These are phyloP conservation scores for Chloranthus sessilifolius DNA, from an alignment of 164 flowering plant species.

Conservation along the genomic window DNA sequence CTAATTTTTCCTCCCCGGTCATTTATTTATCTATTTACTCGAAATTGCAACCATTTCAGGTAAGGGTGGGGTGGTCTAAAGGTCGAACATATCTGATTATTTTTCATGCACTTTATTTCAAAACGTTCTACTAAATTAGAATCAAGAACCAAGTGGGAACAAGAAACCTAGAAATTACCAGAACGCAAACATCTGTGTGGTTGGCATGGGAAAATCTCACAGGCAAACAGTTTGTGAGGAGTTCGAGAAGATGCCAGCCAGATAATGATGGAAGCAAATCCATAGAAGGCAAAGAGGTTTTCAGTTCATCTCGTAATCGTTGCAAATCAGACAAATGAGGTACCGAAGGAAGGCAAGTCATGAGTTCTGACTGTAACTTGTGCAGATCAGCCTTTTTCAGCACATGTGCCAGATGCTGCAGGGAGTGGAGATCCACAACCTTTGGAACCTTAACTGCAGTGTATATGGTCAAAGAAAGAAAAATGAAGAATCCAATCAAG, in stretches of 20 bases:
- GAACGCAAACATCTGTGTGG: slow-evolving; percentile 64
- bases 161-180: slow-evolving; percentile 42
- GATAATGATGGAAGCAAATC: slow-evolving; percentile 53
- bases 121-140: no score
- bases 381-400: slow-evolving; percentile 62
- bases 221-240: slow-evolving; percentile 75
- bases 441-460: slow-evolving; percentile 79
- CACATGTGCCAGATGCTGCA: slow-evolving; percentile 61
- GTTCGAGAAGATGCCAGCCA: slow-evolving; percentile 58
- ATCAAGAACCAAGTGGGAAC: no score
- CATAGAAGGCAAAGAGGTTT: slow-evolving; percentile 47
- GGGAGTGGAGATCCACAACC: slow-evolving; percentile 63
- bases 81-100: no score
- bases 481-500: slow-evolving; percentile 92
- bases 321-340: slow-evolving; percentile 70
- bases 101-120: no score
- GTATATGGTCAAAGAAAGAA: slow-evolving; percentile 84
- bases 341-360: slow-evolving; percentile 72
- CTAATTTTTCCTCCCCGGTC: no score
- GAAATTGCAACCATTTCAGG: no score
- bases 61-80: no score
- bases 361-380: slow-evolving; percentile 52
- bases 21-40: no score
- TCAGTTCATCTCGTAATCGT: slow-evolving; percentile 43
- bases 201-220: slow-evolving; percentile 59